These are phyloP conservation scores for Geotrichum macrosporum DNA, from an alignment of 1,139 yeast genomes.

Conservation along the genomic window DNA sequence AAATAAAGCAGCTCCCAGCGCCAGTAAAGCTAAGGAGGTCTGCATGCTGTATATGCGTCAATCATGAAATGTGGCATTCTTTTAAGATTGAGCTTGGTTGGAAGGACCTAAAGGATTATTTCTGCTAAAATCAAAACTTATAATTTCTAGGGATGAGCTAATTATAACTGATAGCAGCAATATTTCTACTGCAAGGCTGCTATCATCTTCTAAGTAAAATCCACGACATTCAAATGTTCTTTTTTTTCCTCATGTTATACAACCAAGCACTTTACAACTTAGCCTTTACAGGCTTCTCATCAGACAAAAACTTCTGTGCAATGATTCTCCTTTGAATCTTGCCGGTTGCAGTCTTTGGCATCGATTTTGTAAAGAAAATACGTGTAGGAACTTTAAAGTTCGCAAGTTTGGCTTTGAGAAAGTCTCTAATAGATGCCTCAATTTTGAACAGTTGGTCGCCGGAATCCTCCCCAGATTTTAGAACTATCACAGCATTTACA, in stretches of 20 bases:
- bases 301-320: constrained; percentile 41
- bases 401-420: constrained; percentile 45
- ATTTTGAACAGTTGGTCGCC: constrained; percentile 27
- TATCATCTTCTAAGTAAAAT: no score
- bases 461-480: constrained; percentile 40
- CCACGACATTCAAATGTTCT: constrained; percentile 2
- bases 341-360: constrained; percentile 71
- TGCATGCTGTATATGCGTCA: no score
- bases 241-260: no score
- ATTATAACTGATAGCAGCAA: no score
- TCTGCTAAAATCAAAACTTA: no score
- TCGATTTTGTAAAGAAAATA: constrained; percentile 52
- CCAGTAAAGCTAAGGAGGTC: no score
- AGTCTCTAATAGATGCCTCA: constrained; percentile 46
- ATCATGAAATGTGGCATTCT: no score
- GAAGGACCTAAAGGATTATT: no score
- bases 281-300: constrained; percentile 28
- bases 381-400: constrained; percentile 55
- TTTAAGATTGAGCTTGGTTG: no score
- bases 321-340: constrained; percentile 61
- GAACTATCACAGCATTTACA: constrained; percentile 61
- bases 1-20: no score
- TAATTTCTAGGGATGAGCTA: no score
- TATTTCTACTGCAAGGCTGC: no score
- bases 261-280: constrained; percentile 31